These are phyloP conservation scores for Auriscalpium vulgare DNA, from an alignment of 768 basidiomycete species.

Conservation along the genomic window DNA sequence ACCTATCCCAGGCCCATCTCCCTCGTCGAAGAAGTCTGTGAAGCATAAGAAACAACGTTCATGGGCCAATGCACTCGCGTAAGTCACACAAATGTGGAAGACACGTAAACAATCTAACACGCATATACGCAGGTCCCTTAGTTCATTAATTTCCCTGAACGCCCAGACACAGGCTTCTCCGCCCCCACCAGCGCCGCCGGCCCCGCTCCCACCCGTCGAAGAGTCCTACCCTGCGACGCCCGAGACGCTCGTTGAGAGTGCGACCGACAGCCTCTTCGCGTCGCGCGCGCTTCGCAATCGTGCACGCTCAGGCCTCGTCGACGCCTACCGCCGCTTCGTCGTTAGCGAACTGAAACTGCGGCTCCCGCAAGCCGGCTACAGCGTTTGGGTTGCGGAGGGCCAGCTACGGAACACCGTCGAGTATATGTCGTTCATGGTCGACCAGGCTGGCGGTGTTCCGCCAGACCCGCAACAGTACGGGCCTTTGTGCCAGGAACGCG, in stretches of 20 bases:
- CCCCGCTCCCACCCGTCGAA: slow-evolving; percentile 17
- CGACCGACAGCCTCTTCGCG: slow-evolving; percentile 9
- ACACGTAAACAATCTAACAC: not conserved
- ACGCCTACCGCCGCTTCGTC: slow-evolving; percentile 57
- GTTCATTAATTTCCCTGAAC: not conserved
- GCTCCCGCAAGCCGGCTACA: slow-evolving; percentile 32
- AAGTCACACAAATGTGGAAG: slow-evolving; percentile 30
- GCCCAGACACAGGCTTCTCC: not conserved
- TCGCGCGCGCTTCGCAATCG: slow-evolving; percentile 44
- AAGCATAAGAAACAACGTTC: slow-evolving; percentile 69
- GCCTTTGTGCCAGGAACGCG: slow-evolving; percentile 2
- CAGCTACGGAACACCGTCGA: slow-evolving; percentile 41
- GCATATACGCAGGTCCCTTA: slow-evolving; percentile 10
- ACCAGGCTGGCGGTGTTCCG: slow-evolving; percentile 10
- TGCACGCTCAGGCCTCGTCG: slow-evolving; percentile 61
- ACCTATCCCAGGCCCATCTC: not conserved
- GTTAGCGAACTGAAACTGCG: slow-evolving; percentile 40
- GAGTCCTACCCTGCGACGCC: not conserved
- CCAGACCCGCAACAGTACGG: slow-evolving; percentile 3
- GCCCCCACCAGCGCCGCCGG: slow-evolving; percentile 1
- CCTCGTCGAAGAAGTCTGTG: slow-evolving; percentile 25
- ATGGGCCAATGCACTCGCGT: slow-evolving; percentile 59
- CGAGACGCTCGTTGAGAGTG: slow-evolving; percentile 7
- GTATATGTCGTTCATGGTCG: slow-evolving; percentile 18
- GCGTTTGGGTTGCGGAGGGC: slow-evolving; percentile 46